Base-by-base conservation (phyloP, 352 stramenopile genomes). In the Globisporangium nagaii region DNA sequence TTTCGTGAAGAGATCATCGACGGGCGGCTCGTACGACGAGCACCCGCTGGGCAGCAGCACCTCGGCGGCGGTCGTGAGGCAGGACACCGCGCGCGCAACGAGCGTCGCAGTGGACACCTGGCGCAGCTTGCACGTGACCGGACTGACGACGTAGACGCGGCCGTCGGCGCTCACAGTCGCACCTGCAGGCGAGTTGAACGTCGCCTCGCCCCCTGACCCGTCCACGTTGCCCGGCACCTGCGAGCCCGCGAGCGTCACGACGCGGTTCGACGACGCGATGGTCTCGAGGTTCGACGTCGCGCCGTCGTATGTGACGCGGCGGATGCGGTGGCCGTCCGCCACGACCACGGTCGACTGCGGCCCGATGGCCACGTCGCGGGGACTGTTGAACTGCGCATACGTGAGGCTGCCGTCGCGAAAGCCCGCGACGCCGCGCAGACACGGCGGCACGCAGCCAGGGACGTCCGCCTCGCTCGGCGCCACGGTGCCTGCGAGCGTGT, bases 31-130 rank as follows among this genome's bases (percentile, higher is more conserved):
- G 63, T 98, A 98, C 11, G 87, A 98, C 4, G 84, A 85, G 66
- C 96, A 99, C 7, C 96, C 94, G 31, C 85, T 96, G 0, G 96
- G 96, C 10, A 93, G 67, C 22, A 98, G 47, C 15, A 98, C 75
- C 43, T 98, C 75, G 0, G 79, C 68, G 3, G 93, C 63, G 41
- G 68, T 76, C 30, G 93, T 96, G 8, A 66, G 57, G 66, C 94
- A 98, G 10, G 68, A 80, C 6, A 94, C 58, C 8, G 58, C 34
- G 15, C 77, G 68, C 15, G 88, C 78, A 24, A 97, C 79, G 12
- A 84, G 68, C 0, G 68, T 60, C 13, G 91, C 74, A 10, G 80
- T 83, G 2, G 78, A 86, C 4, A 98, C 40, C 50, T 90, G 73
- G 5, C 95, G 78, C 4, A 99, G 53, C 28, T 93, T 84, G 59